Evolutionary conservation across 257 asterid genomes (phyloP).

Genomic region (Agastache rugosa): DNA sequence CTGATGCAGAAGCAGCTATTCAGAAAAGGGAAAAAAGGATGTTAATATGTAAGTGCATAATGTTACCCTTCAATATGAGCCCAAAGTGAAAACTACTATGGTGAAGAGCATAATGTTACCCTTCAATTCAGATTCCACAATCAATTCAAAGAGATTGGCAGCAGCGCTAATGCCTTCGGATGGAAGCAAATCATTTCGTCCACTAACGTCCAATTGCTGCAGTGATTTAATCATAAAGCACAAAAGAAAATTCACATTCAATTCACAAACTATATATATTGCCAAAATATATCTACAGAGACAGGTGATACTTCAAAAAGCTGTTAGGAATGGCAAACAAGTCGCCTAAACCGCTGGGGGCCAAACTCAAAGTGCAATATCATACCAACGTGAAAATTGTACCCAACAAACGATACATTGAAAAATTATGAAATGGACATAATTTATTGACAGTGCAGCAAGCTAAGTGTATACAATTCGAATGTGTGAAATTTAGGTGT

Average conservation of each 20-base stretch:
- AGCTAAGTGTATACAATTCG: not conserved
- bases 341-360: not conserved
- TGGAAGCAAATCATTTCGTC: constrained; percentile 59
- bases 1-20: constrained; percentile 86
- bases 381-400: not conserved
- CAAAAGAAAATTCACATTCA: constrained; percentile 30
- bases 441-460: not conserved
- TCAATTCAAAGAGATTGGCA: constrained; percentile 78
- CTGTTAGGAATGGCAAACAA: not conserved
- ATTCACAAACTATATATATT: constrained; percentile 14
- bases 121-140: constrained; percentile 80
- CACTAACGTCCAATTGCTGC: constrained; percentile 72
- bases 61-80: too few relatives aligned
- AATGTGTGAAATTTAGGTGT: not conserved
- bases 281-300: constrained; percentile 26
- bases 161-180: constrained; percentile 85
- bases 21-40: not conserved
- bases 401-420: not conserved
- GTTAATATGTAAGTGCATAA: constrained; percentile 40
- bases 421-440: not conserved
- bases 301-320: not conserved
- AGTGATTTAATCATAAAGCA: constrained; percentile 40
- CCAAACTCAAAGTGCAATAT: not conserved
- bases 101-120: constrained; percentile 50
- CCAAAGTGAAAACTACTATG: constrained; percentile 24